Percentiles rank a stretch among this genome's conserved stretches.
phyloP scores from a whole-genome alignment of 2,329 filamentous ascomycete genomes.

The Celoporthe dispersa region DNA sequence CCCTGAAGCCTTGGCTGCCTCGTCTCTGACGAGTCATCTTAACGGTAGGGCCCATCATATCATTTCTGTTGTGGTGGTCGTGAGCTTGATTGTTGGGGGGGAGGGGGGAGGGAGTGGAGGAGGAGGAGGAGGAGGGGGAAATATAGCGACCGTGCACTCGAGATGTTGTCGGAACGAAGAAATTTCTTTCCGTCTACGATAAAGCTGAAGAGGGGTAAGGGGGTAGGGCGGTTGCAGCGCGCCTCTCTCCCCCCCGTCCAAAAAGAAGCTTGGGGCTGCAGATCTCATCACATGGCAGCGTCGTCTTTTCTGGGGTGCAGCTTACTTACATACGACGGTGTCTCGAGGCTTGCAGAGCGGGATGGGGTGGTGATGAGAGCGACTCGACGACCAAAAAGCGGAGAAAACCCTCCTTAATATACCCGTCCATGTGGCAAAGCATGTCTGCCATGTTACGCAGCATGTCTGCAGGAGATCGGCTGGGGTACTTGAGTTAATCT shows the following conservation, averaged over 20 bases:
- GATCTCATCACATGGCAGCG: conserved; percentile 13
- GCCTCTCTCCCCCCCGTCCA: not conserved
- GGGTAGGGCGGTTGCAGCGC: not conserved
- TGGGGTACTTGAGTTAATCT: not conserved
- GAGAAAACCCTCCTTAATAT: not conserved
- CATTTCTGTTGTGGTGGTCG: not conserved
- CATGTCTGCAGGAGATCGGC: not conserved
- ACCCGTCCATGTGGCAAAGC: not conserved
- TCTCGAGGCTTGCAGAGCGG: not conserved
- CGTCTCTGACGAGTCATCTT: not conserved
- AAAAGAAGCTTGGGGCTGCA: not conserved
- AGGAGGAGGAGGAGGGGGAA: not conserved
- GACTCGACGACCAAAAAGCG: not conserved
- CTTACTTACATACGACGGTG: not conserved
- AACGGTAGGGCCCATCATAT: not conserved
- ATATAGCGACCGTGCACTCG: not conserved
- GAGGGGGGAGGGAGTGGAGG: too few relatives aligned
- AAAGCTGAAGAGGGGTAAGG: not conserved
- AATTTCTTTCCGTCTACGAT: not conserved
- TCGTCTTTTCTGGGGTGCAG: conserved; percentile 20
- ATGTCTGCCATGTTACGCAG: not conserved
- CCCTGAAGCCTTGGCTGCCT: conserved; percentile 6
- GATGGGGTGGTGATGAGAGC: not conserved
- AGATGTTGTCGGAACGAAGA: not conserved
- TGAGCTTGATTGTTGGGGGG: not conserved